Percentiles rank a stretch among this genome's conserved stretches.
phyloP scores from a whole-genome alignment of 2,329 filamentous ascomycete species.

The Blastomyces parvus region DNA sequence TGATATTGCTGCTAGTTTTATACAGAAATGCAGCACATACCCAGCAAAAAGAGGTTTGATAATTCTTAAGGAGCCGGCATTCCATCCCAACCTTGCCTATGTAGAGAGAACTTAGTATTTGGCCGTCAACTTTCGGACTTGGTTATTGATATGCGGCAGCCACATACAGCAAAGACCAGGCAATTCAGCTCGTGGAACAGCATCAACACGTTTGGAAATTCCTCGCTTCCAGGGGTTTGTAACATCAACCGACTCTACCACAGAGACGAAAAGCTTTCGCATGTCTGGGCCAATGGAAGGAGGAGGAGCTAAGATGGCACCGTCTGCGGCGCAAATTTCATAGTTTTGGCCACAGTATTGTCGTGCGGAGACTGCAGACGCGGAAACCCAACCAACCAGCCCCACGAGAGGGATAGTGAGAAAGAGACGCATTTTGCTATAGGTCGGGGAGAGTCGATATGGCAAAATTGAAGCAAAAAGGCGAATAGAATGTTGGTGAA shows the following conservation, averaged over 20 bases:
- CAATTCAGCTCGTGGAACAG: neutral
- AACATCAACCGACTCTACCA: conserved; percentile 21
- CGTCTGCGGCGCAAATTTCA: conserved; percentile 25
- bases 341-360: conserved; percentile 21
- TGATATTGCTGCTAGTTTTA: neutral
- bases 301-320: conserved; percentile 19
- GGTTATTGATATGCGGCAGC: neutral
- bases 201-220: neutral
- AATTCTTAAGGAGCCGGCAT: conserved; percentile 34
- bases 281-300: conserved; percentile 25
- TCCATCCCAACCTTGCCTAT: conserved; percentile 20
- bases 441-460: neutral
- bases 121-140: neutral
- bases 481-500: neutral
- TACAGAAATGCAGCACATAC: conserved; percentile 13
- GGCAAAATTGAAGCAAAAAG: neutral
- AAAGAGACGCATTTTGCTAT: neutral
- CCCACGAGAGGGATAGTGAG: neutral
- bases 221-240: conserved; percentile 10
- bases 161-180: conserved; percentile 20
- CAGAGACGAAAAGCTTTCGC: conserved; percentile 23
- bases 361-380: neutral
- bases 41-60: conserved; percentile 43
- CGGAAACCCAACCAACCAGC: neutral
- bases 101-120: neutral